phyloP scores from a whole-genome alignment of 73 alveolate genomes.

The Halteria grandinella region DNA sequence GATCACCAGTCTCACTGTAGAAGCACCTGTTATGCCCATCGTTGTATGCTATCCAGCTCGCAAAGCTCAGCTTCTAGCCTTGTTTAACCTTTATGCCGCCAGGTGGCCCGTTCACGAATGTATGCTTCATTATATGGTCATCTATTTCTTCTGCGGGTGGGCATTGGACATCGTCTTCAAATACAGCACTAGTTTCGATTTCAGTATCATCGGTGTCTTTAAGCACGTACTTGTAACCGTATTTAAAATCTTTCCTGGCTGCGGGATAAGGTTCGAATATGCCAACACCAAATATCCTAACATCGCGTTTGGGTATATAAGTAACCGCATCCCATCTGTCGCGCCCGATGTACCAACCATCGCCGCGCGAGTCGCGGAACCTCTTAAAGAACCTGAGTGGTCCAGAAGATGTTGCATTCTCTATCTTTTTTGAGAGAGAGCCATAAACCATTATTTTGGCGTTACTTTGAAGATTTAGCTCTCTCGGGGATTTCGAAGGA shows the following conservation, averaged over 20 bases:
- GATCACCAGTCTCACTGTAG: constrained; percentile 12
- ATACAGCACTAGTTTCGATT: neutral
- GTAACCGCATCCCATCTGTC: constrained; percentile 42
- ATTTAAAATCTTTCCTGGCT: neutral
- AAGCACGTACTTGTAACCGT: constrained; percentile 19
- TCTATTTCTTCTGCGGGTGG: constrained; percentile 7
- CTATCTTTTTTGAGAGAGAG: no score
- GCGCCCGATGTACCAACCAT: constrained; percentile 37
- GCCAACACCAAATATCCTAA: constrained; percentile 17
- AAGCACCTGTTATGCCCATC: constrained; percentile 24
- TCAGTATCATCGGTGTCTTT: constrained; percentile 16
- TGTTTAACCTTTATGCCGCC: constrained; percentile 2
- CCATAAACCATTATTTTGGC: no score
- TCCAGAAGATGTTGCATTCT: no score
- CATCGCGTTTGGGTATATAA: constrained; percentile 8
- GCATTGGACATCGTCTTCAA: constrained; percentile 1
- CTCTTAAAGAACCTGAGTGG: constrained; percentile 5
- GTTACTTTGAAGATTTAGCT: no score
- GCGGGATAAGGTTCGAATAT: neutral
- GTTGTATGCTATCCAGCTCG: constrained; percentile 1
- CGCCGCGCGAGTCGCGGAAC: constrained; percentile 22
- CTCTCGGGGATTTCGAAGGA: no score
- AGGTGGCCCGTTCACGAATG: neutral
- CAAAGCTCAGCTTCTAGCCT: constrained; percentile 1
- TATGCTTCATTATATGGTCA: constrained; percentile 23